phyloP scores from a whole-genome alignment of 2,329 filamentous ascomycete species.

The Calonectria montana region DNA sequence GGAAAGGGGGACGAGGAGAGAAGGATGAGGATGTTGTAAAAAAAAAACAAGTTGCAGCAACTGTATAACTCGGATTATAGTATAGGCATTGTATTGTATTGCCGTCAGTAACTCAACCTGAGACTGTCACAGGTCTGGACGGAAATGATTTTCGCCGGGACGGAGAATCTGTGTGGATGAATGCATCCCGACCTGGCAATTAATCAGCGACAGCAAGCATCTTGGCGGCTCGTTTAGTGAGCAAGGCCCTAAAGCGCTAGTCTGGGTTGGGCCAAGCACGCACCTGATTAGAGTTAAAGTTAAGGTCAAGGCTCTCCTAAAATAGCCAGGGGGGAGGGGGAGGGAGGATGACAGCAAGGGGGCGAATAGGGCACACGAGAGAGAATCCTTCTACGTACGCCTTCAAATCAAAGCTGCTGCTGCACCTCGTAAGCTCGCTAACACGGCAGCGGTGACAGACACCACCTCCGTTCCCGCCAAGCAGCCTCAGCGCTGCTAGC shows the following conservation, averaged over 20 bases:
- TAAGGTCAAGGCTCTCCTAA: background rate
- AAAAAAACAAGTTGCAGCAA: background rate
- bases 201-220: slow-evolving; percentile 1
- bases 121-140: background rate
- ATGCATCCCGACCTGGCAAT: background rate
- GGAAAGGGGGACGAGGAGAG: background rate
- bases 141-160: background rate
- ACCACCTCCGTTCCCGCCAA: background rate
- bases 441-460: background rate
- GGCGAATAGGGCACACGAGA: too few relatives aligned
- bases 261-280: background rate
- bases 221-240: background rate
- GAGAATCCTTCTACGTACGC: too few relatives aligned
- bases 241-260: background rate
- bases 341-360: background rate
- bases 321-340: background rate
- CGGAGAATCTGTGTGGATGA: background rate
- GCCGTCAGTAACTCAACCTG: background rate
- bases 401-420: too few relatives aligned
- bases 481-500: background rate
- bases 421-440: too few relatives aligned
- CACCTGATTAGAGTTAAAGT: background rate
- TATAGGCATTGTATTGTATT: too few relatives aligned
- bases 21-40: background rate
- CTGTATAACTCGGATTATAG: too few relatives aligned